Conservation (phyloP, 2,329 filamentous ascomycete species). For the Cladosporium phlei region DNA sequence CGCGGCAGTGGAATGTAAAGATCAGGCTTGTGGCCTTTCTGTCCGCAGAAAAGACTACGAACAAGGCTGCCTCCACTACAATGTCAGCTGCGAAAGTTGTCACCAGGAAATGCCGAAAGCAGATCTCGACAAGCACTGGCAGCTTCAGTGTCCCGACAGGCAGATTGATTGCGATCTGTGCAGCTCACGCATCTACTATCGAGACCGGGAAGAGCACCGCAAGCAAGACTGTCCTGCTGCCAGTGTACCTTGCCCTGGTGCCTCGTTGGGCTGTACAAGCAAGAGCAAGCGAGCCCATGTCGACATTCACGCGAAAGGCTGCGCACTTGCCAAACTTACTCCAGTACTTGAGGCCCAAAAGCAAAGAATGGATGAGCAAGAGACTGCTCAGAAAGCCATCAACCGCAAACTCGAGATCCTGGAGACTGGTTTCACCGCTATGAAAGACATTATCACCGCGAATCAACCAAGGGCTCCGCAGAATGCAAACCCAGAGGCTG, state of each 20-base stretch:
- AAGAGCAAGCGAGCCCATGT: constrained; percentile 36
- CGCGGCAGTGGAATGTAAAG: constrained; percentile 50
- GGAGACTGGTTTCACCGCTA: constrained; percentile 40
- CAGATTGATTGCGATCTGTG: constrained; percentile 42
- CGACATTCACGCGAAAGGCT: constrained; percentile 37
- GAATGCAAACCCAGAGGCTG: constrained; percentile 18
- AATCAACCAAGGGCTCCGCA: constrained; percentile 7
- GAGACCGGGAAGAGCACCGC: constrained; percentile 39
- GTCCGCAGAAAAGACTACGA: constrained; percentile 53
- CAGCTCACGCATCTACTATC: constrained; percentile 36
- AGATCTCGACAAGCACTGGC: constrained; percentile 44
- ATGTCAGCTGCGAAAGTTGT: constrained; percentile 50
- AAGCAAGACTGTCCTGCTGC: constrained; percentile 39
- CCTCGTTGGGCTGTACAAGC: constrained; percentile 40
- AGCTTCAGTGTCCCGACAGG: constrained; percentile 46
- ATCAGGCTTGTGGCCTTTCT: constrained; percentile 45
- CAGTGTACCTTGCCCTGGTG: constrained; percentile 41
- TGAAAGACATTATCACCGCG: constrained; percentile 38
- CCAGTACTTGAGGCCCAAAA: constrained; percentile 42
- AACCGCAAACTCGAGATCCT: constrained; percentile 42
- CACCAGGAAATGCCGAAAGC: constrained; percentile 50
- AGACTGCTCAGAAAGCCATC: constrained; percentile 39
- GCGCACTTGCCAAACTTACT: constrained; percentile 44
- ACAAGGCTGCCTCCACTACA: constrained; percentile 51
- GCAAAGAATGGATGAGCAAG: constrained; percentile 40